Evolutionary conservation across 2,329 filamentous ascomycete species (phyloP), one percentile per base, ranked within the genome.

Genomic region (Fusarium sp.): DNA sequence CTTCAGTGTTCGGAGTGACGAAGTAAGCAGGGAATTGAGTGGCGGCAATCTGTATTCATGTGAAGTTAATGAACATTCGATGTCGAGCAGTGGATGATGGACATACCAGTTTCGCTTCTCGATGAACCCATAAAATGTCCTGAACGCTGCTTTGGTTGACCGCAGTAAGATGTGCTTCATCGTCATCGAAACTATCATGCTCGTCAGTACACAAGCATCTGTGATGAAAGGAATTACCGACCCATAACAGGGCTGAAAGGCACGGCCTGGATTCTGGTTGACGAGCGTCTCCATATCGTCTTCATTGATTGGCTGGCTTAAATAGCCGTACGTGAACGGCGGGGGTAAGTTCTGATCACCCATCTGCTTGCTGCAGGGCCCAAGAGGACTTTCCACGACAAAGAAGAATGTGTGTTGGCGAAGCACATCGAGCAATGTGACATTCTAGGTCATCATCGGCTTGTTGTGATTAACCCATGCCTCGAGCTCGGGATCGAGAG

Each of bases 121-220:
- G 26, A 14, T 67, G 23, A 2, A 73, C 17, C 70, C 68, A 73
- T 6, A 71, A 10, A 2, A 54, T 13, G 40, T 73, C 70, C n/a
- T 71, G 70, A 8, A 67, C 33, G 5, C 35, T 18, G 8, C 55
- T 45, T 40, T 71, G 64, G 11, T 38, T 63, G 18, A 62, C 26
- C 1, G 37, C 56, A 4, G 70, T 56, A 14, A 71, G 3, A 2
- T 69, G 68, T 0, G 46, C 32, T 3, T 41, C 44, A 50, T 69
- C 44, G 15, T 46, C 37, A 8, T 49, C 35, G 26, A 60, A 64
- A 1, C 67, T 67, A n/a, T 3, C 6, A 18, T 15, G 3, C 6
- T 17, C 7, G 15, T 38, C 18, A 49, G 41, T 60, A 12, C 2
- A 45, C 9, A 17, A 3, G 11, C 11, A 18, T 7, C 5, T 41